Evolutionary conservation across 129 eudicot species (phyloP).

Genomic region (Mikania micrantha): DNA sequence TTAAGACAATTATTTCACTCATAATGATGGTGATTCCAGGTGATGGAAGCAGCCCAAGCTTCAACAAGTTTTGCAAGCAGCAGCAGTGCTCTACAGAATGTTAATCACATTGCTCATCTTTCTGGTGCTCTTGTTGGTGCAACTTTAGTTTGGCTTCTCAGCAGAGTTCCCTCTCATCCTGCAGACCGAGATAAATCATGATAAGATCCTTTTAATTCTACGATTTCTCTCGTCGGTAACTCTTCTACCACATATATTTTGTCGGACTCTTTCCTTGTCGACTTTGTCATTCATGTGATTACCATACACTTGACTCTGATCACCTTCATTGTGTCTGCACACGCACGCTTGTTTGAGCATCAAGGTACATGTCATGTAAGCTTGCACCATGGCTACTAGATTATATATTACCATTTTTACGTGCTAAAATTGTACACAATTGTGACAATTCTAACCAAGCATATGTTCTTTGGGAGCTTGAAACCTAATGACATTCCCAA

Average conservation of each 20-base stretch:
- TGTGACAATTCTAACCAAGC: too few species aligned
- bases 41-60: conserved; percentile 98
- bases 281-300: conserved; percentile 9
- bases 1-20: neutral
- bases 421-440: too few species aligned
- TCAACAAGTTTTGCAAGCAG: conserved; percentile 65
- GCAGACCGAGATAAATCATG: conserved; percentile 31
- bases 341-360: neutral
- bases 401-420: neutral
- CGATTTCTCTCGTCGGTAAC: neutral
- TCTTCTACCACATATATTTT: neutral
- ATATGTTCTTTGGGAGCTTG: too few species aligned
- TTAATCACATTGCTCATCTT: conserved; percentile 90
- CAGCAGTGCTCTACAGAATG: conserved; percentile 51
- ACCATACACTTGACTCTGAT: neutral
- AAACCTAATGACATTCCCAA: too few species aligned
- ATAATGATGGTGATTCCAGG: conserved; percentile 30
- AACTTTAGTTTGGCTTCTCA: conserved; percentile 78
- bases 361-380: neutral
- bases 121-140: conserved; percentile 92
- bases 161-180: conserved; percentile 57
- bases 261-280: neutral
- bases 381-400: conserved; percentile 7
- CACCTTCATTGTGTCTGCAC: neutral
- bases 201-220: neutral